Evolutionary conservation across 140 eudicot species (phyloP), one percentile per base, ranked within the genome.

Genomic region (Senecio squalidus): DNA sequence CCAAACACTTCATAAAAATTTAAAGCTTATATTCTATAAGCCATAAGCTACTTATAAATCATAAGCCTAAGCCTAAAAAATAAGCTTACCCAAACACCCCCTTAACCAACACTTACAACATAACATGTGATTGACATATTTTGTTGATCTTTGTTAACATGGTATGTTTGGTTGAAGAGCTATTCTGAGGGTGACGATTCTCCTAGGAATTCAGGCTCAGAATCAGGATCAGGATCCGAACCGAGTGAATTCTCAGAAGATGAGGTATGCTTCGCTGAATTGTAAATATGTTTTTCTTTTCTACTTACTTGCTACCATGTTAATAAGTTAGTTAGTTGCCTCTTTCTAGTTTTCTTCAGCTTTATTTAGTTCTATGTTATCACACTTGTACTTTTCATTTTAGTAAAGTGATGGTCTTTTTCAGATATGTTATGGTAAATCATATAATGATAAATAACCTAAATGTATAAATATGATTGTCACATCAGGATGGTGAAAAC

Each of bases 181-280:
- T 80, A 41, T 45, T 55, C 81, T 10, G 86, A 73, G 46, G 70
- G 59, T 31, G 77, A 68, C 8, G 80, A 52, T 44, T 60, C 62
- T 52, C 10, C 55, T 34, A 57, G 72, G 61, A 78, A 68, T 36
- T 76, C 84, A 7, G 83, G 78, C 51, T 73, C 91, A 44, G 77
- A 69, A 59, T 71, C 61, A 11, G 89, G 56, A 62, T 76, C 84
- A 20, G 82, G 80, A 48, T 77, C 89, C 9, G 85, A 79, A 62
- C 50, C 55, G 20, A 74, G 77, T 62, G 79, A 72, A 20, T 60
- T 55, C 39, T 64, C 80, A 4, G 82, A 78, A 38, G 82, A 80
- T 55, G 93, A 87, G 94, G 89, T 83, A 78, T 74, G 30, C 20
- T 43, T 44, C 24, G 17, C 27, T 51, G 13, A 16, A 16, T 24